Conservation (phyloP, 371 early-diverging fungal species). For the Rhizopus arrhizus region DNA sequence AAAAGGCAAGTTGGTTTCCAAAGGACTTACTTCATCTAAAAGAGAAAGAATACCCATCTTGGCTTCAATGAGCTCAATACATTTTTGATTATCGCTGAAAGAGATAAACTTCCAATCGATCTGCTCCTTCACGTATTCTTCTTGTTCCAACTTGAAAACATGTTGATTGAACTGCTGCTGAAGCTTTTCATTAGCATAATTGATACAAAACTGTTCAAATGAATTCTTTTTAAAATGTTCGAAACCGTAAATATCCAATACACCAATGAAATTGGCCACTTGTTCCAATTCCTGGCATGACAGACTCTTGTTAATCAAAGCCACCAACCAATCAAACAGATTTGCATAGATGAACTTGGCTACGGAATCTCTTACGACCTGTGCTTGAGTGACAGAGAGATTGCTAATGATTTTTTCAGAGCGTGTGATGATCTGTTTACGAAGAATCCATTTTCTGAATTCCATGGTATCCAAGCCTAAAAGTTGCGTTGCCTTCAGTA, state of each 20-base stretch:
- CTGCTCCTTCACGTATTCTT: conserved; percentile 91
- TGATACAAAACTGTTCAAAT: conserved; percentile 99
- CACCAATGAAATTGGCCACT: conserved; percentile 84
- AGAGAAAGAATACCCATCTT: conserved; percentile 93
- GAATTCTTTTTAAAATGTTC: conserved; percentile 97
- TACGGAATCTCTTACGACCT: conserved; percentile 85
- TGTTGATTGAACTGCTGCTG: conserved; percentile 91
- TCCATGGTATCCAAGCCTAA: conserved; percentile 73
- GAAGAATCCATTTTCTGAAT: conserved; percentile 89
- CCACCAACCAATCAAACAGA: conserved; percentile 93
- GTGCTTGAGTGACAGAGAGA: conserved; percentile 75
- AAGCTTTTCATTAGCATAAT: conserved; percentile 97
- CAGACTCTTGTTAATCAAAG: conserved; percentile 77
- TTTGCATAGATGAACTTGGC: conserved; percentile 93
- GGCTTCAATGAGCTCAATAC: conserved; percentile 98
- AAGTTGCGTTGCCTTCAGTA: conserved; percentile 66
- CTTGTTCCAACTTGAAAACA: conserved; percentile 90
- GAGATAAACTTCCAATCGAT: conserved; percentile 92
- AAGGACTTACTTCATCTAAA: conserved; percentile 85
- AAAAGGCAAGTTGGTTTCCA: conserved; percentile 61
- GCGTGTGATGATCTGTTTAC: conserved; percentile 86
- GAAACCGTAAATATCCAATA: conserved; percentile 96
- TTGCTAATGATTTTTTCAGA: conserved; percentile 85
- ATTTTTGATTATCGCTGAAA: conserved; percentile 99
- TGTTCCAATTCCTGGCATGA: conserved; percentile 51